A percentile compares a stretch with the other conserved stretches of the same genome.
Evolutionary conservation across 352 stramenopile species (phyloP).

Genomic region (Globisporangium abappressorium): DNA sequence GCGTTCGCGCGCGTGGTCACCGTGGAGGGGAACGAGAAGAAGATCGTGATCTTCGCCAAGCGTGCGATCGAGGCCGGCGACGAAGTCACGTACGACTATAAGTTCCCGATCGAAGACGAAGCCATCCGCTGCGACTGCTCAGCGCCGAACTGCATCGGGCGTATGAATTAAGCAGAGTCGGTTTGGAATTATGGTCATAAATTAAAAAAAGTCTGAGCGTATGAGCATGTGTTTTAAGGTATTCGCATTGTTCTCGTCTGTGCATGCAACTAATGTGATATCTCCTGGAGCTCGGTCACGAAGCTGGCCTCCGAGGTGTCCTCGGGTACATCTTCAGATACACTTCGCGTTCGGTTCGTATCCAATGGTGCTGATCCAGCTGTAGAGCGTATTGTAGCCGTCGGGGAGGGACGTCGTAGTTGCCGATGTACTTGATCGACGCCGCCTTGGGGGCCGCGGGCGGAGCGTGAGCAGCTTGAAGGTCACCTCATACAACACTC

Average conservation of each 20-base stretch:
- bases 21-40: conserved; percentile 89
- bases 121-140: conserved; percentile 93
- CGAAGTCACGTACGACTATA: conserved; percentile 97
- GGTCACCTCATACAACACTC: conserved; percentile 6
- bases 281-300: conserved; percentile 33
- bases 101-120: conserved; percentile 96
- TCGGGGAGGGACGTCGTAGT: conserved; percentile 23
- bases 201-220: background rate
- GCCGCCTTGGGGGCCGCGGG: conserved; percentile 25
- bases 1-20: conserved; percentile 90
- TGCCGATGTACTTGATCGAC: conserved; percentile 30
- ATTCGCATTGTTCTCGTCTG: too few relatives aligned
- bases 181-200: background rate
- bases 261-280: conserved; percentile 6
- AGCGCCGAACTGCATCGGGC: conserved; percentile 91
- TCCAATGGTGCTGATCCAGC: conserved; percentile 31
- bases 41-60: conserved; percentile 96
- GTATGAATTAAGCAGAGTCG: conserved; percentile 87
- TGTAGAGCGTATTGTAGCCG: conserved; percentile 35
- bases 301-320: conserved; percentile 18
- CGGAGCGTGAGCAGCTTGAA: conserved; percentile 23
- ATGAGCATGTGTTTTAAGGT: background rate
- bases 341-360: conserved; percentile 31
- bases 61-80: conserved; percentile 88
- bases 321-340: conserved; percentile 31